These are phyloP conservation scores for Trichoderma koningii DNA, from an alignment of 2,329 filamentous ascomycete genomes.

Conservation along the genomic window DNA sequence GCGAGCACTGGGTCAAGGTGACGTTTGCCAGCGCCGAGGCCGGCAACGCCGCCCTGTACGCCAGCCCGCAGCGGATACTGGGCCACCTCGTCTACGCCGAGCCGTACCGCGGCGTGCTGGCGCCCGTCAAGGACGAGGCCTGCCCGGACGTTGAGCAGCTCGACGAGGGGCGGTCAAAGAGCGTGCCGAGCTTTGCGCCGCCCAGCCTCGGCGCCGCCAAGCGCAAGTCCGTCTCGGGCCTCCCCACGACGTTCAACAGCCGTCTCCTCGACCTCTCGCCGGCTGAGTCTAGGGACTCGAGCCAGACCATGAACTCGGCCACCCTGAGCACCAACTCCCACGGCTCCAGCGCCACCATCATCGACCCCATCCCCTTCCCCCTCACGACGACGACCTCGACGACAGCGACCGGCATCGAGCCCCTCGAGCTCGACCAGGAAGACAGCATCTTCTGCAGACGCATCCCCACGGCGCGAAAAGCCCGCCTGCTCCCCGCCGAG, in stretches of 20 bases:
- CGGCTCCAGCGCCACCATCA: conserved; percentile 51
- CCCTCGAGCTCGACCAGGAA: conserved; percentile 37
- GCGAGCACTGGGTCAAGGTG: conserved; percentile 88
- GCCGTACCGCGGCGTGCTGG: conserved; percentile 61
- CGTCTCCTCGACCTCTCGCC: conserved; percentile 46
- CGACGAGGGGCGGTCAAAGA: conserved; percentile 41
- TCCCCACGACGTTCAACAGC: conserved; percentile 43
- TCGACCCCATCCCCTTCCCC: conserved; percentile 35
- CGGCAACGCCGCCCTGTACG: conserved; percentile 68
- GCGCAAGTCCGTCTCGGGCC: conserved; percentile 35
- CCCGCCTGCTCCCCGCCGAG: conserved; percentile 66
- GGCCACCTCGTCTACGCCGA: conserved; percentile 73
- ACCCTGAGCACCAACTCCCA: conserved; percentile 50
- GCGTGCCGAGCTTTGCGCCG: conserved; percentile 37
- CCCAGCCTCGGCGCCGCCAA: conserved; percentile 34
- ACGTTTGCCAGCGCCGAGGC: conserved; percentile 76
- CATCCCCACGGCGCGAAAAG: conserved; percentile 67
- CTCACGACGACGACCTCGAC: conserved; percentile 21
- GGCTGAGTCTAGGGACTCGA: conserved; percentile 52
- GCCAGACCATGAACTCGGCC: conserved; percentile 59
- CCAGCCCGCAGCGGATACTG: conserved; percentile 71
- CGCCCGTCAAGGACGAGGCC: conserved; percentile 64
- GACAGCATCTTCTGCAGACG: conserved; percentile 57
- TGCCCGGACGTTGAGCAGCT: conserved; percentile 56
- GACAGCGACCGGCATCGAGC: conserved; percentile 32